Base-by-base conservation (phyloP, 1,139 yeast species). In the Geotrichum candidum region DNA sequence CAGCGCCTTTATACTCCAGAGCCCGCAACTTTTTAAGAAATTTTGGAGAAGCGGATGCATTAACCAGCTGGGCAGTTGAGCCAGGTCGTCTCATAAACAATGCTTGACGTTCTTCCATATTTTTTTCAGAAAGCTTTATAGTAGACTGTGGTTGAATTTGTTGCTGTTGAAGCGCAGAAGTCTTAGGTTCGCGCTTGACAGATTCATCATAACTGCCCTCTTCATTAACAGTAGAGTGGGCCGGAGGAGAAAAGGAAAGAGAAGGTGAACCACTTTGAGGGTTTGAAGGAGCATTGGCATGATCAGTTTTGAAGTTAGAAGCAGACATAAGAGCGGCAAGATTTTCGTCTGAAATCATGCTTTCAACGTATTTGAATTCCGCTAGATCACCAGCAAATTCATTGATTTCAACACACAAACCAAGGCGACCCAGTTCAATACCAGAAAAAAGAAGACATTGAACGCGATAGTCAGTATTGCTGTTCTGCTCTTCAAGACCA, bases 361-460 rank as follows among this genome's bases (percentile, higher is more conserved):
- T 57, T 23, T 25, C 38, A 6, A 50, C 54, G 48, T 54, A 62
- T 10, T 45, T 41, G 53, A 62, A 62, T 22, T 51, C 55, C 10
- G 61, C 61, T 25, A 48, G 23, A n/a, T 51, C 57, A 2, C 53
- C 57, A 10, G 38, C 54, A 31, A 59, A 60, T 56, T 60, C 65
- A 51, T 62, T 60, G 11, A 62, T 52, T 6, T 41, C 33, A 54
- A 62, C 58, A 15, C 59, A 54, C 23, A 48, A 23, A 11, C 56
- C 45, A n/a, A 56, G 54, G 11, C 63, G 58, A 15, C 63, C 57
- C 2, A 62, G 55, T 38, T 62, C 65, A 45, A 62, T 57, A 5
- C 61, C 65, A 7, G 65, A 57, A 54, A 60, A 62, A 22, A 62
- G 54, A 18, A 60, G n/a, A 33, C 65, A 62, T 29, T 62, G 63